phyloP scores from a whole-genome alignment of 2,329 filamentous ascomycete species.

The Hypoxylon sp. region DNA sequence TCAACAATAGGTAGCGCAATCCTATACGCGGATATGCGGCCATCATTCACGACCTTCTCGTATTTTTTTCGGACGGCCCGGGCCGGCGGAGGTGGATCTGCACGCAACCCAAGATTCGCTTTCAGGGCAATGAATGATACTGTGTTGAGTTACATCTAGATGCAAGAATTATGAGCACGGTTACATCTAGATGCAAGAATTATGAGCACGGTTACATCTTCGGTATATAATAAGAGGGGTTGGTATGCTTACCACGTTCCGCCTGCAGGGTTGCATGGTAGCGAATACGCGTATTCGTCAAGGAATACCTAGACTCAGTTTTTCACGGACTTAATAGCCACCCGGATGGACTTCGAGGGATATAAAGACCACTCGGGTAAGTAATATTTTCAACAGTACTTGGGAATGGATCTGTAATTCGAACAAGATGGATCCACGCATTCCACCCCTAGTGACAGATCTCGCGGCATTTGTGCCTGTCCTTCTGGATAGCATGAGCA shows the following conservation, averaged over 20 bases:
- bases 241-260: not conserved
- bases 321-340: not conserved
- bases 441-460: slow-evolving; percentile 12
- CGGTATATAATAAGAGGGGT: not conserved
- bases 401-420: not conserved
- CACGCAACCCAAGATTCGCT: not conserved
- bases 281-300: not conserved
- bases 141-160: not conserved
- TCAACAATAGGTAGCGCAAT: not conserved
- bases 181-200: not conserved
- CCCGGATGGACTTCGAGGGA: not conserved
- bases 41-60: not conserved
- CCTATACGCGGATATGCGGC: not conserved
- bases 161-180: too few species aligned
- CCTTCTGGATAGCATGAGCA: not conserved
- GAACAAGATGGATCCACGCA: slow-evolving; percentile 13
- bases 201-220: not conserved
- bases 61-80: not conserved
- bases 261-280: not conserved
- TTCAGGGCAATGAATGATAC: not conserved
- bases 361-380: slow-evolving; percentile 3
- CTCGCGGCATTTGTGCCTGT: not conserved
- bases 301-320: not conserved
- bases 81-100: not conserved
- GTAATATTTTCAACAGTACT: not conserved